Percentiles rank a stretch among this genome's conserved stretches.
Evolutionary conservation across 305 asterid species (phyloP).

Genomic region (Solanum aculeatissimum): DNA sequence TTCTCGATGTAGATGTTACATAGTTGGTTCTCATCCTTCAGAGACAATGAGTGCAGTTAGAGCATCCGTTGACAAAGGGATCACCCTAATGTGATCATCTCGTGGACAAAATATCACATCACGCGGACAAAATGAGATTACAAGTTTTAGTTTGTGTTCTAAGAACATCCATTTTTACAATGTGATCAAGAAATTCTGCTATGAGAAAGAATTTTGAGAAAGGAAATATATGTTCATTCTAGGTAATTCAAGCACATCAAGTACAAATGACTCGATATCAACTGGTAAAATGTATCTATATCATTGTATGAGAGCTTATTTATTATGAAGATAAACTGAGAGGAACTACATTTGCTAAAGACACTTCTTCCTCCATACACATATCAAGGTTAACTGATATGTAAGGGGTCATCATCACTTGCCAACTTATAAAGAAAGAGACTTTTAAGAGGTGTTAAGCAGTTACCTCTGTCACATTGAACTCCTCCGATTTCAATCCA

Average conservation of each 20-base stretch:
- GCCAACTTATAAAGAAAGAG: background rate
- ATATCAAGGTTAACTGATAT: background rate
- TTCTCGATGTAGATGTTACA: background rate
- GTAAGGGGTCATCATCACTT: background rate
- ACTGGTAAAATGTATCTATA: background rate
- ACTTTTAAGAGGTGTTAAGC: slow-evolving; percentile 5
- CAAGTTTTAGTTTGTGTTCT: background rate
- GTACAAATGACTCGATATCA: background rate
- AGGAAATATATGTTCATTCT: background rate
- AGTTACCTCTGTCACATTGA: slow-evolving; percentile 45
- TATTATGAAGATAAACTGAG: background rate
- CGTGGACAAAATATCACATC: background rate
- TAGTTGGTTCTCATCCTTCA: background rate
- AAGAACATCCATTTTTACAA: background rate
- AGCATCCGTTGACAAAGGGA: background rate
- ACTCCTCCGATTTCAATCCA: slow-evolving; percentile 8
- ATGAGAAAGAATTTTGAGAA: background rate
- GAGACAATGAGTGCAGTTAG: background rate
- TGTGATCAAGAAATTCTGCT: background rate
- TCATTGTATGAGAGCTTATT: background rate
- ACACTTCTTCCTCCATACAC: background rate
- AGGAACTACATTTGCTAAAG: background rate
- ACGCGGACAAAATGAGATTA: background rate
- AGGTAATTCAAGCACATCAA: background rate
- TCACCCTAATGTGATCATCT: background rate